Base-by-base conservation (phyloP, 2,329 filamentous ascomycete genomes). In the Colletotrichum tropicicola region DNA sequence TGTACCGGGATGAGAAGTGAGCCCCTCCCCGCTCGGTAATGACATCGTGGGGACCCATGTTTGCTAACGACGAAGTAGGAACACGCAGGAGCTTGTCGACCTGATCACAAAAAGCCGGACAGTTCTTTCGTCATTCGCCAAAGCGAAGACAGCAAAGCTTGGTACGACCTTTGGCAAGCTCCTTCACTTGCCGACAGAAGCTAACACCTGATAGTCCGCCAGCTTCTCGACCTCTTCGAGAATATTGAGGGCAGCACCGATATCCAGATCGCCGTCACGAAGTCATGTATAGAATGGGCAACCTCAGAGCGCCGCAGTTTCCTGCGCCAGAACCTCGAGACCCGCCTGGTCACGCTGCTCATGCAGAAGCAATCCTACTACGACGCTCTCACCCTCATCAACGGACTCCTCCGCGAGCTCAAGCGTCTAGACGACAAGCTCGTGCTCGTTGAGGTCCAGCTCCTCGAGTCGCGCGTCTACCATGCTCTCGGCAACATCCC, bases 281-380 rank as follows among this genome's bases (percentile, higher is more conserved):
- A 97, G 82, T 97, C 96, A 81, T 98, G 94, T 84, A 99, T 99
- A 89, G 95, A 98, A 83, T 99, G 96, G 96, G 96, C 96, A 51
- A 93, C 95, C 58, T 92, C 93, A 55, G 94, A 98, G 83, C 92
- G 94, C 73, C 92, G 96, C 75, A 93, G 93, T 66, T 99, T 99
- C 86, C 89, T 99, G 72, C 94, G 96, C 71, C 96, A 99, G 84
- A 97, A 97, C 80, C 93, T 99, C 75, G 63, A 99, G 85, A 97
- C 95, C 62, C 92, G 96, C 68, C 91, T 99, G 62, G 96, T 99
- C 58, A 87, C 89, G 56, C 90, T 99, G 67, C 93, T 97, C 84
- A 98, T 99, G 92, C 90, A 92, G 74, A 98, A 98, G 83, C 93
- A 97, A 78, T 91, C 94, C 61, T 98, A 97, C 84, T 98, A 98